These are phyloP conservation scores for Globisporangium nunn DNA, from an alignment of 352 stramenopile genomes.

Conservation along the genomic window DNA sequence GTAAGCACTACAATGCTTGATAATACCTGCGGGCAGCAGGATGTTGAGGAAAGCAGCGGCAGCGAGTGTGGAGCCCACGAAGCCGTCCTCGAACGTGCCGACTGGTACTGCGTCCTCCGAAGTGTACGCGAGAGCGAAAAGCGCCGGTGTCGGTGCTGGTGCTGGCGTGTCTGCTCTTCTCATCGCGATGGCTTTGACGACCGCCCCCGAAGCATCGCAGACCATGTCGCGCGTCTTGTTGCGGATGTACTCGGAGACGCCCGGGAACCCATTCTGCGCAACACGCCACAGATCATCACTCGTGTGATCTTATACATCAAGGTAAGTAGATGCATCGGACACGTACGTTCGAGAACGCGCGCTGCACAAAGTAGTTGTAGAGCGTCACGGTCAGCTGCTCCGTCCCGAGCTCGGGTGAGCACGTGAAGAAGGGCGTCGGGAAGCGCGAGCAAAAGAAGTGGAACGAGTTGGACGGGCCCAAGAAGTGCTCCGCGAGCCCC, in stretches of 20 bases:
- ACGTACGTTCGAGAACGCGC: conserved; percentile 59
- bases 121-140: conserved; percentile 37
- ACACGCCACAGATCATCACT: background rate
- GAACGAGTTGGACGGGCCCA: conserved; percentile 50
- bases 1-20: too few species aligned
- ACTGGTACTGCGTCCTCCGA: conserved; percentile 29
- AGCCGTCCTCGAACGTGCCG: conserved; percentile 40
- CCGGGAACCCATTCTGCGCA: conserved; percentile 62
- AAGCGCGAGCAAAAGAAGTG: conserved; percentile 71
- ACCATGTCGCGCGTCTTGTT: conserved; percentile 75
- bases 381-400: conserved; percentile 32
- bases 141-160: background rate
- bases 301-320: background rate
- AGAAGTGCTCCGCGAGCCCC: conserved; percentile 60
- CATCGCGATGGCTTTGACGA: background rate
- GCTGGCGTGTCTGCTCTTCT: background rate
- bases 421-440: conserved; percentile 57
- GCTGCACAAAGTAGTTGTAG: conserved; percentile 78
- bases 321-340: background rate
- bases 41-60: conserved; percentile 67
- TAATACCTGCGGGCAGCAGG: conserved; percentile 52
- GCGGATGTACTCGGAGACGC: conserved; percentile 59
- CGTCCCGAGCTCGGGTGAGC: conserved; percentile 12
- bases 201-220: conserved; percentile 20
- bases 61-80: conserved; percentile 49